phyloP scores from a whole-genome alignment of 176 grass and related monocot genomes.

The Avena atlantica region DNA sequence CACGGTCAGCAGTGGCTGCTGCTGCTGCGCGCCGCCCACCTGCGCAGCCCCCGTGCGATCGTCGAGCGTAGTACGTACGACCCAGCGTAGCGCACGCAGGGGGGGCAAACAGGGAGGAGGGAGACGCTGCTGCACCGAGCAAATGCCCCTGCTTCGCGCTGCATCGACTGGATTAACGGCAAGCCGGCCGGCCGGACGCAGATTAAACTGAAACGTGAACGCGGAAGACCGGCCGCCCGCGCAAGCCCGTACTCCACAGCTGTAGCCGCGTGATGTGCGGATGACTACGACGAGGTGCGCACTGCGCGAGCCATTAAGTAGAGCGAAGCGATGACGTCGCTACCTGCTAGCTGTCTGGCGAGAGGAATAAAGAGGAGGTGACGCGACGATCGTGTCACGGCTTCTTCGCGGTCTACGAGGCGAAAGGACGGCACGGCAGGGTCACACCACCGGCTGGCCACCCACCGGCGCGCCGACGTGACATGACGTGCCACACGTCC shows the following conservation, averaged over 20 bases:
- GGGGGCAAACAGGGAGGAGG: background rate
- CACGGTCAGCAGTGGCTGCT: background rate
- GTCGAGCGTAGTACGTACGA: background rate
- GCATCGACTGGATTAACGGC: no score
- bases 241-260: background rate
- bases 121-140: background rate
- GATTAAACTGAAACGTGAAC: no score
- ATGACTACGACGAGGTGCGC: background rate
- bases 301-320: background rate
- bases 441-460: no score
- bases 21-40: background rate
- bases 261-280: background rate
- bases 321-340: background rate
- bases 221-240: background rate
- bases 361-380: background rate
- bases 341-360: no score
- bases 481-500: background rate
- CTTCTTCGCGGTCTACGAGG: background rate
- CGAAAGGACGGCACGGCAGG: background rate
- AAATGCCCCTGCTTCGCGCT: background rate
- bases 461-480: background rate
- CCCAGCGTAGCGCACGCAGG: background rate
- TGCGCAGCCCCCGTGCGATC: background rate
- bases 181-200: no score
- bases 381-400: slow-evolving; percentile 15